These are phyloP conservation scores for Blastobotrys aristatus DNA, from an alignment of 1,139 yeast species.

Conservation along the genomic window DNA sequence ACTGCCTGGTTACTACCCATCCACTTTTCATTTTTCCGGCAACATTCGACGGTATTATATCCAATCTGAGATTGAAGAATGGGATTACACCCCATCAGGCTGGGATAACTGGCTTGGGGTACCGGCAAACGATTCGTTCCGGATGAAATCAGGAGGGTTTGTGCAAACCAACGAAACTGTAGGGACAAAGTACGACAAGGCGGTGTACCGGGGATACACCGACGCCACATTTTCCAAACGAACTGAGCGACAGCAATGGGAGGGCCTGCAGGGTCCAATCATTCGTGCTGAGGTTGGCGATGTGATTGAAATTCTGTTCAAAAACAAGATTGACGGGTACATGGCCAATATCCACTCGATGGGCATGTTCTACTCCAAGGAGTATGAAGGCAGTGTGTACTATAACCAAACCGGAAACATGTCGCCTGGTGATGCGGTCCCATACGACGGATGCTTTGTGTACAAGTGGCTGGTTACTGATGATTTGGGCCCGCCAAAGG, in stretches of 20 bases:
- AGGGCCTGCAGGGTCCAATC: constrained; percentile 9
- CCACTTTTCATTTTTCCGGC: constrained; percentile 7
- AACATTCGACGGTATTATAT: constrained; percentile 10
- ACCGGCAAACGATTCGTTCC: constrained; percentile 8
- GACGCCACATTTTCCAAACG: constrained; percentile 7
- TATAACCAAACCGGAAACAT: neutral
- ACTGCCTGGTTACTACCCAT: constrained; percentile 8
- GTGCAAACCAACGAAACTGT: constrained; percentile 2
- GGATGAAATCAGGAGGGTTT: neutral
- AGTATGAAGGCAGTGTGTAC: constrained; percentile 10
- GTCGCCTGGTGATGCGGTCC: constrained; percentile 7
- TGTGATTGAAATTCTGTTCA: constrained; percentile 7
- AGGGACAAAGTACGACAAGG: constrained; percentile 11
- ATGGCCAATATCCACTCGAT: constrained; percentile 9
- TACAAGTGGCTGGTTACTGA: constrained; percentile 12
- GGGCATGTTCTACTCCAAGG: constrained; percentile 12
- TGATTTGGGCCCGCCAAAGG: constrained; percentile 6
- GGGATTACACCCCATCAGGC: constrained; percentile 11
- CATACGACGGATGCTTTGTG: constrained; percentile 6
- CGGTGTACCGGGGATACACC: constrained; percentile 9
- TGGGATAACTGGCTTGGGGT: constrained; percentile 13
- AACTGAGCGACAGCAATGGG: constrained; percentile 1
- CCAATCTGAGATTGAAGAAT: constrained; percentile 7
- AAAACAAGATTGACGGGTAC: constrained; percentile 6
- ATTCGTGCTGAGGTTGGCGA: constrained; percentile 12